Base-by-base conservation (phyloP, 176 grass and related monocot species). In the Puccinellia tenuiflora region DNA sequence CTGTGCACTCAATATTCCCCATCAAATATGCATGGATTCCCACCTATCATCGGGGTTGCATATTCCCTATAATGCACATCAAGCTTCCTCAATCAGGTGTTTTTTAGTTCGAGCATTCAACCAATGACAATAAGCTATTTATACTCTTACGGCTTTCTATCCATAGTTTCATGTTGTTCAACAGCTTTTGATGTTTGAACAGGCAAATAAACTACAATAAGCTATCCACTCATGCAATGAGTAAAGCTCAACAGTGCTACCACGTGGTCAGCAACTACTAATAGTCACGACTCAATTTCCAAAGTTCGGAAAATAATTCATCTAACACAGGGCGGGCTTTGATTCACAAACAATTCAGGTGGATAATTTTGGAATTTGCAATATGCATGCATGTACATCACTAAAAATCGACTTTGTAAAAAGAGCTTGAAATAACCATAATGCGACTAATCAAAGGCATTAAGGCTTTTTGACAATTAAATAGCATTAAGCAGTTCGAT, bases 131-230 rank as follows among this genome's bases (percentile, higher is more conserved):
- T 40, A 81, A 59, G 18, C 29, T 37, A 73, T 18, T 42, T 53
- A 28, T 42, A 15, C 6, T 75, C 28, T 50, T 68, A 37, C 0
- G 3, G 10, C 42, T 24, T 79, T 83, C 52, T 35, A 84, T 28
- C 37, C 48, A 84, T 13, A 83, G 37, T 45, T 81, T 33, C 34
- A 45, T 56, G 12, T 39, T 31, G 43, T 84, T 80, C n/a, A 75
- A 75, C 28, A 67, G 6, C 26, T 75, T 68, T 85, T 51, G 18
- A 77, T 70, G 73, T 55, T 74, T 76, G 28, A 84, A 46, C 62
- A 80, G 83, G 45, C 46, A 88, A 84, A 54, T 31, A 26, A 73
- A 80, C 76, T 84, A 17, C 50, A 35, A 80, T 35, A 34, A 80
- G 37, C 37, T 81, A 67, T 66, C 14, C 53, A 65, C 45, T 42